phyloP scores from a whole-genome alignment of 2,329 filamentous ascomycete genomes.

The Xylaria sp. region DNA sequence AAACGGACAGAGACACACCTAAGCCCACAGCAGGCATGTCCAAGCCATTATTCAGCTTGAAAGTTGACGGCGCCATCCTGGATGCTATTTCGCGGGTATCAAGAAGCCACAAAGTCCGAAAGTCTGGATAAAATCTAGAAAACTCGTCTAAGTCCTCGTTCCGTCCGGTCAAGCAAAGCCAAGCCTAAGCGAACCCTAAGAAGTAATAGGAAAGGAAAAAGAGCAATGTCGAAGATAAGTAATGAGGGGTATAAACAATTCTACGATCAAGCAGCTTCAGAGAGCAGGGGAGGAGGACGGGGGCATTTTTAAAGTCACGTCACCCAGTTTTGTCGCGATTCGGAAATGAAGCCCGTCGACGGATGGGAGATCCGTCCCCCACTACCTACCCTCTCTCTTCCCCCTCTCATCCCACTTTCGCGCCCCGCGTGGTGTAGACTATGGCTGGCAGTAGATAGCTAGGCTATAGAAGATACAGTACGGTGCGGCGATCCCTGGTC shows the following conservation, averaged over 20 bases:
- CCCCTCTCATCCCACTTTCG: conserved; percentile 20
- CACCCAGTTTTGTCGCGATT: conserved; percentile 12
- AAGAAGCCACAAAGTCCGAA: conserved; percentile 13
- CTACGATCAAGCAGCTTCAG: background rate
- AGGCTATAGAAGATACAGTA: background rate
- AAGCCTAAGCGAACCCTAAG: background rate
- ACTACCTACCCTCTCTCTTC: background rate
- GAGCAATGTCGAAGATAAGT: background rate
- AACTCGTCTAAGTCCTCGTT: conserved; percentile 11
- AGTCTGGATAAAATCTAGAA: conserved; percentile 23
- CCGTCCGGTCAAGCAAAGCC: background rate
- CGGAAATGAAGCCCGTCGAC: conserved; percentile 32
- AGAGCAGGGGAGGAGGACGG: background rate
- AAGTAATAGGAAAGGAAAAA: no score
- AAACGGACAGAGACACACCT: conserved; percentile 56
- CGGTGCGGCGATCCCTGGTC: conserved; percentile 1
- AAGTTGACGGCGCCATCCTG: conserved; percentile 66
- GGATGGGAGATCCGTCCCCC: conserved; percentile 1
- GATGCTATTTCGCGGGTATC: conserved; percentile 20
- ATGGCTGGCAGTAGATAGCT: background rate
- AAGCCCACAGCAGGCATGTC: conserved; percentile 73
- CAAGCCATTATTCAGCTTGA: conserved; percentile 73
- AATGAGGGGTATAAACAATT: conserved; percentile 13
- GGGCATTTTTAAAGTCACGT: conserved; percentile 8
- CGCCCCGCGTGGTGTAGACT: background rate